Evolutionary conservation across 257 asterid genomes (phyloP).

Genomic region (Schizonepeta tenuifolia): DNA sequence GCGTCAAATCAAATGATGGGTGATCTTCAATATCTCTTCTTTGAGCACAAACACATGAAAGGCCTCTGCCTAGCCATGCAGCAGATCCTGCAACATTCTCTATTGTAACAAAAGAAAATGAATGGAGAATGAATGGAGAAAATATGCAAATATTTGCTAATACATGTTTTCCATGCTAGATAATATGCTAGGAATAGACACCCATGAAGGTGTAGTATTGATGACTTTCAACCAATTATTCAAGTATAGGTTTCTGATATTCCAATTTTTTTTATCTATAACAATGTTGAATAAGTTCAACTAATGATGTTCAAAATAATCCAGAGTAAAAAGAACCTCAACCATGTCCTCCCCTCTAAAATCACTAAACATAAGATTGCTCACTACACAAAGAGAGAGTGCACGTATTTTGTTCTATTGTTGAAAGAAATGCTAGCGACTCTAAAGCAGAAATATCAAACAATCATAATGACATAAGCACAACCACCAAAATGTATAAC

Average conservation of each 20-base stretch:
- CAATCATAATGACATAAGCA: conserved; percentile 21
- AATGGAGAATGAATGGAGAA: conserved; percentile 35
- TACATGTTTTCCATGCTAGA: conserved; percentile 10
- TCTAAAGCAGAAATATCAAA: not conserved
- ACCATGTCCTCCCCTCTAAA: not conserved
- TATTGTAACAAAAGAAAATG: conserved; percentile 51
- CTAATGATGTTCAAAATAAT: not conserved
- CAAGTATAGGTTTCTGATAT: conserved; percentile 1
- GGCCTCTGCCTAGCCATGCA: conserved; percentile 98
- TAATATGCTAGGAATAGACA: conserved; percentile 14
- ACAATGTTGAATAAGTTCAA: not conserved
- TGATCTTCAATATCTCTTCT: conserved; percentile 92
- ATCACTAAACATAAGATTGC: not conserved
- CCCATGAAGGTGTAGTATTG: conserved; percentile 7
- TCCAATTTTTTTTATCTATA: conserved; percentile 6
- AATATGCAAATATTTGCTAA: conserved; percentile 24
- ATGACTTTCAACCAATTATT: conserved; percentile 11
- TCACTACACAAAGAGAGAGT: not conserved
- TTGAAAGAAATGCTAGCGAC: not conserved
- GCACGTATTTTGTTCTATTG: conserved; percentile 2
- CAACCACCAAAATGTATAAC: conserved; percentile 1
- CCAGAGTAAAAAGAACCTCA: conserved; percentile 6
- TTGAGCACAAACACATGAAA: conserved; percentile 96
- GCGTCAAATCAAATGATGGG: conserved; percentile 90
- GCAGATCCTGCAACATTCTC: conserved; percentile 98